A percentile compares a stretch with the other conserved stretches of the same genome.
These are phyloP conservation scores for Barbarea vulgaris DNA, from an alignment of 345 rosid genomes.

Conservation along the genomic window DNA sequence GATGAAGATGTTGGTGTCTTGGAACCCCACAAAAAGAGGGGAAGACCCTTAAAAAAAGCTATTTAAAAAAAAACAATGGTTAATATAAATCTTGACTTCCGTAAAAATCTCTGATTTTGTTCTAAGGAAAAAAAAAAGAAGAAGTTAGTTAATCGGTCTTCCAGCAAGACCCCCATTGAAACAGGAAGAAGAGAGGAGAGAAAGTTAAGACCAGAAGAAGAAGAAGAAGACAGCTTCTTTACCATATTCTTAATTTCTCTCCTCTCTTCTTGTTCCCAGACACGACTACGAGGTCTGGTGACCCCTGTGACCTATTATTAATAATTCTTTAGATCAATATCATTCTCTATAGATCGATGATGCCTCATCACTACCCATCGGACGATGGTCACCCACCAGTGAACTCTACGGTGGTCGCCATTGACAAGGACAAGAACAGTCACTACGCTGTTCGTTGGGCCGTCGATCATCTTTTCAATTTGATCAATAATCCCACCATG, in stretches of 20 bases:
- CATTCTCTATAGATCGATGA: constrained; percentile 24
- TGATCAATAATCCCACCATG: constrained; percentile 43
- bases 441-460: constrained; percentile 89
- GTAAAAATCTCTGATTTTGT: constrained; percentile 24
- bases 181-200: constrained; percentile 38
- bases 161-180: background rate
- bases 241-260: constrained; percentile 17
- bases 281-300: constrained; percentile 12
- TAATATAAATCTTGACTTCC: constrained; percentile 25
- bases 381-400: constrained; percentile 42
- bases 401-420: constrained; percentile 65
- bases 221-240: background rate
- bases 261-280: constrained; percentile 39
- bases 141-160: constrained; percentile 10
- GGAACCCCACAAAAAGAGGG: background rate
- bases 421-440: constrained; percentile 88
- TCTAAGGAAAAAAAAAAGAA: background rate
- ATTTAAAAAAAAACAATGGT: constrained; percentile 20
- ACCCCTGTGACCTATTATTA: constrained; percentile 19
- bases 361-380: constrained; percentile 39
- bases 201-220: constrained; percentile 17
- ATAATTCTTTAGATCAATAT: background rate
- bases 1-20: background rate
- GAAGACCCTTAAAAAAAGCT: constrained; percentile 21
- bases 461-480: constrained; percentile 57